Conservation (phyloP, 2,329 filamentous ascomycete species). For the Nemania sp. region DNA sequence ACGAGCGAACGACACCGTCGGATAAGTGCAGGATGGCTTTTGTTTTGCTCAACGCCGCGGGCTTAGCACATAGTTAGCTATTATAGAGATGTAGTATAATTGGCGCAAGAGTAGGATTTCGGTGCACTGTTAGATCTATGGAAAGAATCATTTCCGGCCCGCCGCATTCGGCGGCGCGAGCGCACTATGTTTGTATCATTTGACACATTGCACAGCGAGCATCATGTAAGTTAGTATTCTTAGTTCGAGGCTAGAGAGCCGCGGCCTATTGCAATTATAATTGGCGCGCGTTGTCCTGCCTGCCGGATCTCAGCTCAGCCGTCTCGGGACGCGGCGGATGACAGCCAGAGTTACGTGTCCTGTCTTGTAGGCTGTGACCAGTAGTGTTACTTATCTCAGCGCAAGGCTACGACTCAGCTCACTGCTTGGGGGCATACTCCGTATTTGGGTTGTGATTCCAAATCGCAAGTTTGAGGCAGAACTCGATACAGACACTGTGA, state of each 20-base stretch:
- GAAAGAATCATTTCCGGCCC: not conserved
- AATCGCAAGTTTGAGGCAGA: too few relatives aligned
- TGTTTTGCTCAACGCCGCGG: slow-evolving; percentile 6
- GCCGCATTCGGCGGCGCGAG: too few relatives aligned
- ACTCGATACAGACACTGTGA: too few relatives aligned
- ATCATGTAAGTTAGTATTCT: not conserved
- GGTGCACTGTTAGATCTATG: not conserved
- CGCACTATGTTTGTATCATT: slow-evolving; percentile 2
- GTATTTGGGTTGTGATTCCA: too few relatives aligned
- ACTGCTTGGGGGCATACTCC: not conserved
- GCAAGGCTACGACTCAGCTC: not conserved
- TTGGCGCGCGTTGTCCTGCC: slow-evolving; percentile 22
- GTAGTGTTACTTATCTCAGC: not conserved
- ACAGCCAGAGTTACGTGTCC: not conserved
- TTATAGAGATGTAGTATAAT: not conserved
- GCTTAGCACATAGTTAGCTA: not conserved
- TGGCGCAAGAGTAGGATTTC: not conserved
- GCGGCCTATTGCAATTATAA: not conserved
- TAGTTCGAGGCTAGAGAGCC: slow-evolving; percentile 17
- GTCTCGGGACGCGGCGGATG: slow-evolving; percentile 3
- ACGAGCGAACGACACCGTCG: not conserved
- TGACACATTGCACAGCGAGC: slow-evolving; percentile 14
- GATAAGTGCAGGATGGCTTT: not conserved
- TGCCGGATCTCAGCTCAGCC: slow-evolving; percentile 19
- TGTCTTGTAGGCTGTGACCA: too few relatives aligned